These are phyloP conservation scores for Acephala macrosclerotiorum DNA, from an alignment of 2,329 filamentous ascomycete species.

Conservation along the genomic window DNA sequence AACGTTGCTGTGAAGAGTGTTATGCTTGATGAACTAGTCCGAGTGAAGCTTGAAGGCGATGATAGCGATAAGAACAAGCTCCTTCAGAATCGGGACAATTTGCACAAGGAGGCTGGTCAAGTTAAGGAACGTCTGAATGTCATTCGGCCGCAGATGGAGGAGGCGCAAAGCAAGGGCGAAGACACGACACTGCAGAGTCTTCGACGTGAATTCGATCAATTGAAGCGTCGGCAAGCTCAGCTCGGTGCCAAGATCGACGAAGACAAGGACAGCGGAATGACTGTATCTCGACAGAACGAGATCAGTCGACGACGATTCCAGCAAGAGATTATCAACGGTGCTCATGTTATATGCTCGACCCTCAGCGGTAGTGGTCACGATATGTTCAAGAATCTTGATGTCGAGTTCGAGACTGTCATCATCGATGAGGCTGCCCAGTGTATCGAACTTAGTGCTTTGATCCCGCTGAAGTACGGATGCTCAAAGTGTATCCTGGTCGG, in stretches of 20 bases:
- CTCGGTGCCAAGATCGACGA: constrained; percentile 87
- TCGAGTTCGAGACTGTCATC: constrained; percentile 98
- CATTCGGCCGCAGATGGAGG: constrained; percentile 75
- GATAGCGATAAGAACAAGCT: constrained; percentile 62
- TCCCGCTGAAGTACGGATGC: constrained; percentile 96
- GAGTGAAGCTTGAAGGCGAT: constrained; percentile 70
- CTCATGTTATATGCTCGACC: constrained; percentile 93
- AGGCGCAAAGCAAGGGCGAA: constrained; percentile 64
- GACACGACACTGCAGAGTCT: constrained; percentile 59
- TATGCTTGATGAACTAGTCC: constrained; percentile 91
- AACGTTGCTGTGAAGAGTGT: constrained; percentile 89
- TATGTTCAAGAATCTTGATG: constrained; percentile 92
- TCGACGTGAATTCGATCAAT: constrained; percentile 77
- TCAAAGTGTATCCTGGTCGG: constrained; percentile 96
- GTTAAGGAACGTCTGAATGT: constrained; percentile 79
- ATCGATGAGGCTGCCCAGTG: constrained; percentile 99
- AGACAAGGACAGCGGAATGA: constrained; percentile 85
- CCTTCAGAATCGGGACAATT: constrained; percentile 58
- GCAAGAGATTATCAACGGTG: constrained; percentile 88
- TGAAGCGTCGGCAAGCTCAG: constrained; percentile 78
- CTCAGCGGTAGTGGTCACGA: constrained; percentile 96
- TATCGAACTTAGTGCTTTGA: constrained; percentile 94
- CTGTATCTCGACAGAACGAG: constrained; percentile 82
- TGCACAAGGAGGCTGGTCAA: constrained; percentile 69
- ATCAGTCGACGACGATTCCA: constrained; percentile 84